phyloP scores from a whole-genome alignment of 257 asterid species.

The Primulina eburnea region DNA sequence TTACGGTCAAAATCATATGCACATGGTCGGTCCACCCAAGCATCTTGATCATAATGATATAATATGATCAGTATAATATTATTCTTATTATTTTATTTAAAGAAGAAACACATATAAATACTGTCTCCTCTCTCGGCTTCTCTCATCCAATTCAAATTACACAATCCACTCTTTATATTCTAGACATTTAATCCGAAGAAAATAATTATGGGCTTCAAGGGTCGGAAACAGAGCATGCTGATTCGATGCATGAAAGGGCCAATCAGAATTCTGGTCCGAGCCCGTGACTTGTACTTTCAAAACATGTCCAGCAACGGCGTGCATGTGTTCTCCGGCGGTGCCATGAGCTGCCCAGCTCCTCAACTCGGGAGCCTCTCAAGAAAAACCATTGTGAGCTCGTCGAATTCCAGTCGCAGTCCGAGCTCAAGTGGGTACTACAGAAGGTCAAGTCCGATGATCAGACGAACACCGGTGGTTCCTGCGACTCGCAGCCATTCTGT shows the following conservation, averaged over 20 bases:
- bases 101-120: no score
- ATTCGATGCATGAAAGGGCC: neutral
- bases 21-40: no score
- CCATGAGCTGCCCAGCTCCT: constrained; percentile 8
- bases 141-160: no score
- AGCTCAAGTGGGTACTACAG: constrained; percentile 26
- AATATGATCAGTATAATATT: no score
- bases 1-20: no score
- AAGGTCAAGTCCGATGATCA: constrained; percentile 11
- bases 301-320: neutral
- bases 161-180: no score
- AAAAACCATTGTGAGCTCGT: constrained; percentile 37
- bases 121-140: no score
- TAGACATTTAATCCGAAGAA: no score
- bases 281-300: neutral
- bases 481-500: constrained; percentile 48
- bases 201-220: neutral
- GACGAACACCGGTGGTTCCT: neutral
- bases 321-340: neutral
- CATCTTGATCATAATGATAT: no score
- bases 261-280: neutral
- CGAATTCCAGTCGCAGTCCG: constrained; percentile 13
- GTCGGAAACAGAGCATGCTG: neutral
- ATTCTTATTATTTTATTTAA: no score
- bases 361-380: constrained; percentile 26